Evolutionary conservation across 139 green algal genomes (phyloP).

Genomic region (Desmodesmus armatus): DNA sequence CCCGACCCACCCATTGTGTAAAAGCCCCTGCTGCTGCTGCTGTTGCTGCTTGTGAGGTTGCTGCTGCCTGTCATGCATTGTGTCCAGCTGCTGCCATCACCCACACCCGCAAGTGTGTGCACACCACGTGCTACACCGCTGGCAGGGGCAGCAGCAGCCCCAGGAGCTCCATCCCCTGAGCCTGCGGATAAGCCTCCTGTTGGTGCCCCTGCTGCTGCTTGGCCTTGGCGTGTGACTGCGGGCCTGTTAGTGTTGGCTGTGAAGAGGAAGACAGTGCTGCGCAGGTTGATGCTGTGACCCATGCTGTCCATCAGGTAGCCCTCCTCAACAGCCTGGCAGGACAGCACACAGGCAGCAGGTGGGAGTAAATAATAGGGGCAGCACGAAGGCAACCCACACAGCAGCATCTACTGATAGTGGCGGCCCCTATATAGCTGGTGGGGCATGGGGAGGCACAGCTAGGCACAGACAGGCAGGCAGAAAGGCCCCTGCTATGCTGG

Average conservation of each 20-base stretch:
- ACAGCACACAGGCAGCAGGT: constrained; percentile 47
- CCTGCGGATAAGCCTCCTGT: not conserved
- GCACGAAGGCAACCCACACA: not conserved
- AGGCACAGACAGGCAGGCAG: not conserved
- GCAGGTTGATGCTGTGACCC: constrained; percentile 52
- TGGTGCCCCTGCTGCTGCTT: constrained; percentile 11
- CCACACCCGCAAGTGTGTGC: too few species aligned
- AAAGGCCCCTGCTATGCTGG: not conserved
- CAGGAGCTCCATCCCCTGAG: not conserved
- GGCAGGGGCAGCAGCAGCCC: not conserved
- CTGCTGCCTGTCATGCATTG: not conserved
- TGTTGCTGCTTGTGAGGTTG: not conserved
- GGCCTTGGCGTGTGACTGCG: not conserved
- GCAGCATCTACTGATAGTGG: too few species aligned
- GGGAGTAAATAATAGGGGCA: constrained; percentile 17
- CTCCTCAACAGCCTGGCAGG: constrained; percentile 42
- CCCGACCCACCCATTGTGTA: not conserved
- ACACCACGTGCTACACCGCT: too few species aligned
- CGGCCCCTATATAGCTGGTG: too few species aligned
- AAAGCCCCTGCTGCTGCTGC: not conserved
- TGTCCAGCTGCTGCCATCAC: not conserved
- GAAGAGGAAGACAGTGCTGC: constrained; percentile 53
- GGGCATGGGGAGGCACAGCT: not conserved
- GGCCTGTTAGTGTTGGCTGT: constrained; percentile 33
- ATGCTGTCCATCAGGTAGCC: constrained; percentile 51